A percentile compares a stretch with the other conserved stretches of the same genome.
These are phyloP conservation scores for Piper betle DNA, from an alignment of 164 flowering plant species.

Conservation along the genomic window DNA sequence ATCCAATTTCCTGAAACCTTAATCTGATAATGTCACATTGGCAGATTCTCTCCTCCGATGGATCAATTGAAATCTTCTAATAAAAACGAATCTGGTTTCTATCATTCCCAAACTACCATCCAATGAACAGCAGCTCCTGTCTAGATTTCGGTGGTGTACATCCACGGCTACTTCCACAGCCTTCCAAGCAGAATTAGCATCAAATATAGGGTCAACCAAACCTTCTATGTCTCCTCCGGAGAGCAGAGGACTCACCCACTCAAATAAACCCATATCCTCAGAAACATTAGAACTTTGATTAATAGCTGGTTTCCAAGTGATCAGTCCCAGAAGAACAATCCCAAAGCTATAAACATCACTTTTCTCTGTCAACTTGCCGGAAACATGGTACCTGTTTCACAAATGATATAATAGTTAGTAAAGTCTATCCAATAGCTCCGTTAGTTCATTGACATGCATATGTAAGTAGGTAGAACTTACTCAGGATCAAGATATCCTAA, in stretches of 20 bases:
- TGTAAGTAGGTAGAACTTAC: slow-evolving; percentile 20
- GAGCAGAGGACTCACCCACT: slow-evolving; percentile 24
- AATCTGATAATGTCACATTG: too few species aligned
- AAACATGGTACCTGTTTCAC: slow-evolving; percentile 20
- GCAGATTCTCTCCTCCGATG: too few species aligned
- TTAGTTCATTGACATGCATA: slow-evolving; percentile 1
- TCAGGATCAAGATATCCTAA: slow-evolving; percentile 54
- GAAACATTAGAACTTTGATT: not conserved
- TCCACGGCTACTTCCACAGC: slow-evolving; percentile 31
- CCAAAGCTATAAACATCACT: slow-evolving; percentile 53
- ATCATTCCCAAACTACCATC: too few species aligned
- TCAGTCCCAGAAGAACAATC: slow-evolving; percentile 33
- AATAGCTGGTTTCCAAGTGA: slow-evolving; percentile 28
- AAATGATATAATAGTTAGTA: not conserved
- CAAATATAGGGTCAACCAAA: slow-evolving; percentile 28
- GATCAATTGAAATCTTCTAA: too few species aligned
- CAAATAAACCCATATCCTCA: slow-evolving; percentile 12
- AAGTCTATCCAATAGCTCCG: too few species aligned
- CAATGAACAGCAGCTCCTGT: too few species aligned
- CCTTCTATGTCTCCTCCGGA: slow-evolving; percentile 21
- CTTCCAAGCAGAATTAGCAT: slow-evolving; percentile 28
- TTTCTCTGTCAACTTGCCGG: slow-evolving; percentile 36
- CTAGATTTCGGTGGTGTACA: slow-evolving; percentile 18
- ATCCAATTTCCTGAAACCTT: too few species aligned
- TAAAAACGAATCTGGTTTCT: too few species aligned